Evolutionary conservation across 257 asterid species (phyloP).

Genomic region (Oldenlandia corymbosa): DNA sequence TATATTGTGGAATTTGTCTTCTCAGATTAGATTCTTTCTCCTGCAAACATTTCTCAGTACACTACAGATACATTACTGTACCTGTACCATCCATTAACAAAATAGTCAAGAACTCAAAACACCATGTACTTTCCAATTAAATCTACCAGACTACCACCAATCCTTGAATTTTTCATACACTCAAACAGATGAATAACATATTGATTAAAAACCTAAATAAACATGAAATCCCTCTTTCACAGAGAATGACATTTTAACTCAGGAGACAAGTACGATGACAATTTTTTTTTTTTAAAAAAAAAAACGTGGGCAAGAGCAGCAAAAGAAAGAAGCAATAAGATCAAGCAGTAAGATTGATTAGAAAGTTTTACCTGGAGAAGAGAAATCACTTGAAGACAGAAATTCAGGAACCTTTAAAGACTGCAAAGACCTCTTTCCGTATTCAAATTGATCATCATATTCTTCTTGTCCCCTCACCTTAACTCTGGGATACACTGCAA

Average conservation of each 20-base stretch:
- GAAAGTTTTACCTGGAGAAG: slow-evolving; percentile 49
- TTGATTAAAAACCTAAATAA: not conserved
- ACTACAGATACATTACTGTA: no score
- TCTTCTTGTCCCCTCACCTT: slow-evolving; percentile 67
- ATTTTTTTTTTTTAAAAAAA: no score
- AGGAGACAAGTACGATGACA: not conserved
- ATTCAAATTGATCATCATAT: slow-evolving; percentile 61
- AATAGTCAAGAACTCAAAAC: not conserved
- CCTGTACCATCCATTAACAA: no score
- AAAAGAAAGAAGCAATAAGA: not conserved
- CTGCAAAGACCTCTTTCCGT: slow-evolving; percentile 57
- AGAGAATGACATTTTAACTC: no score
- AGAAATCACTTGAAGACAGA: slow-evolving; percentile 41
- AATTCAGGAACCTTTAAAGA: slow-evolving; percentile 61
- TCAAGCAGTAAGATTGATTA: not conserved
- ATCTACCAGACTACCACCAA: no score
- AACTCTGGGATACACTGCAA: slow-evolving; percentile 80
- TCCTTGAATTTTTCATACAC: no score
- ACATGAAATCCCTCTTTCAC: no score
- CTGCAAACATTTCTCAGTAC: no score
- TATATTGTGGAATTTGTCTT: not conserved
- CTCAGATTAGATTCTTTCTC: no score
- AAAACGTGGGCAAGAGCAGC: not conserved
- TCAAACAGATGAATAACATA: no score
- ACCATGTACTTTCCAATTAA: not conserved